A percentile compares a stretch with the other conserved stretches of the same genome.
Evolutionary conservation across 192 early-diverging fungal genomes (phyloP).

Genomic region (Coemansia sp.): DNA sequence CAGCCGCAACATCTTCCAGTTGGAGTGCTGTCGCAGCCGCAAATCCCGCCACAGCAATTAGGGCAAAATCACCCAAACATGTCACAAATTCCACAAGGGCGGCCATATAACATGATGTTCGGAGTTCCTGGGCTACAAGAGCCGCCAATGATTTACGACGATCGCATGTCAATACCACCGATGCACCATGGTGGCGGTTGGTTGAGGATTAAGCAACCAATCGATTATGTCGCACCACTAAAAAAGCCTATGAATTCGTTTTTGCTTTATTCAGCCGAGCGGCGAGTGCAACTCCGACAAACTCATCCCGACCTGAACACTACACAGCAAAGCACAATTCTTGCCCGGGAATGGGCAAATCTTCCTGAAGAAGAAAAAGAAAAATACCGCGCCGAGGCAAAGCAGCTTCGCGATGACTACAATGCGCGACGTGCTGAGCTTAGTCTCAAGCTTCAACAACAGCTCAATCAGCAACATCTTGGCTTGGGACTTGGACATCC

Average conservation of each 20-base stretch:
- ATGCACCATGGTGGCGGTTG: slow-evolving; percentile 35
- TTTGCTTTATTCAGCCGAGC: slow-evolving; percentile 63
- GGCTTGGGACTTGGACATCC: slow-evolving; percentile 28
- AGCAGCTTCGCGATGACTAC: slow-evolving; percentile 63
- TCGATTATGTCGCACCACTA: slow-evolving; percentile 54
- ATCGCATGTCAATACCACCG: slow-evolving; percentile 36
- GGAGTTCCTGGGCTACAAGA: slow-evolving; percentile 37
- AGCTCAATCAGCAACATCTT: slow-evolving; percentile 57
- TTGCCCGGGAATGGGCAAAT: slow-evolving; percentile 67
- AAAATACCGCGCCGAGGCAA: slow-evolving; percentile 58
- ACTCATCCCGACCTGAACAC: slow-evolving; percentile 60
- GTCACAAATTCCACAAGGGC: slow-evolving; percentile 18
- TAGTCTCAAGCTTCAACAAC: slow-evolving; percentile 58
- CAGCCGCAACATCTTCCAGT: slow-evolving; percentile 9
- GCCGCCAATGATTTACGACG: slow-evolving; percentile 41
- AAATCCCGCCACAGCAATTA: slow-evolving; percentile 7
- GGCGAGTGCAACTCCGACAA: slow-evolving; percentile 64
- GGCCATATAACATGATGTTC: slow-evolving; percentile 52
- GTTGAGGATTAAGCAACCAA: slow-evolving; percentile 49
- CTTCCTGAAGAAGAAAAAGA: slow-evolving; percentile 59
- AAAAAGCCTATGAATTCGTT: slow-evolving; percentile 72
- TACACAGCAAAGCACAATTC: slow-evolving; percentile 63
- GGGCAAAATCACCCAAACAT: slow-evolving; percentile 14
- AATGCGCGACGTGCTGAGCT: slow-evolving; percentile 57
- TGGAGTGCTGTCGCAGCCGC: not conserved